Percentiles rank a stretch among this genome's conserved stretches.
Evolutionary conservation across 805 yeast genomes (phyloP).

Genomic region (Barnettozyma botsteinii): DNA sequence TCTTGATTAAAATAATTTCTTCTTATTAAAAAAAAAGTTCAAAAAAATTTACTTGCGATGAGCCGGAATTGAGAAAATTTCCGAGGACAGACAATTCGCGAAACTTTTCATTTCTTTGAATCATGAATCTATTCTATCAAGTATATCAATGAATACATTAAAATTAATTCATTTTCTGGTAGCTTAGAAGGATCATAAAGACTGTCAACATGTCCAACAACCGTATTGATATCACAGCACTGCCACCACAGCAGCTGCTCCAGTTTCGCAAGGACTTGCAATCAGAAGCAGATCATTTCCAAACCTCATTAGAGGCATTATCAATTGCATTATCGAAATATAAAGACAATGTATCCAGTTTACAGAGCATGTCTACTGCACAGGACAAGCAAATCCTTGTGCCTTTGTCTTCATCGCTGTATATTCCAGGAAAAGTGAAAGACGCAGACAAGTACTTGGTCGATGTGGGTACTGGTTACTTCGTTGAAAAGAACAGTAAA

Average conservation of each 20-base stretch:
- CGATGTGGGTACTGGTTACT: constrained; percentile 96
- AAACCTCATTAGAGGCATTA: constrained; percentile 77
- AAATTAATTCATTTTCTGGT: too few species aligned
- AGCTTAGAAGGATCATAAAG: not conserved
- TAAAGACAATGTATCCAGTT: constrained; percentile 70
- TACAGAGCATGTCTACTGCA: constrained; percentile 46
- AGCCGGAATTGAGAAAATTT: constrained; percentile 6
- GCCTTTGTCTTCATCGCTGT: constrained; percentile 84
- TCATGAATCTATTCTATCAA: too few species aligned
- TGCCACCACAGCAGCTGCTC: constrained; percentile 77
- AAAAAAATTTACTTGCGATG: constrained; percentile 10
- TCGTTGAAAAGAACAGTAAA: constrained; percentile 66
- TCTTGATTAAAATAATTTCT: not conserved
- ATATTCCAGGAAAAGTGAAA: constrained; percentile 76
- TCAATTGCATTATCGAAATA: constrained; percentile 78
- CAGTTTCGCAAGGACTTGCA: constrained; percentile 81
- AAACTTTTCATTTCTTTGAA: too few species aligned
- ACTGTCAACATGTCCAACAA: constrained; percentile 1
- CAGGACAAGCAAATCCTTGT: constrained; percentile 58
- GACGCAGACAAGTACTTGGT: constrained; percentile 70
- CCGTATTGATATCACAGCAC: constrained; percentile 57
- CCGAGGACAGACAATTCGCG: not conserved
- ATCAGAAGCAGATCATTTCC: constrained; percentile 79
- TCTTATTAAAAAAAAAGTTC: not conserved
- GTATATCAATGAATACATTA: not conserved